Conservation (phyloP, 139 green algal species). For the Coelastrella sp. region DNA sequence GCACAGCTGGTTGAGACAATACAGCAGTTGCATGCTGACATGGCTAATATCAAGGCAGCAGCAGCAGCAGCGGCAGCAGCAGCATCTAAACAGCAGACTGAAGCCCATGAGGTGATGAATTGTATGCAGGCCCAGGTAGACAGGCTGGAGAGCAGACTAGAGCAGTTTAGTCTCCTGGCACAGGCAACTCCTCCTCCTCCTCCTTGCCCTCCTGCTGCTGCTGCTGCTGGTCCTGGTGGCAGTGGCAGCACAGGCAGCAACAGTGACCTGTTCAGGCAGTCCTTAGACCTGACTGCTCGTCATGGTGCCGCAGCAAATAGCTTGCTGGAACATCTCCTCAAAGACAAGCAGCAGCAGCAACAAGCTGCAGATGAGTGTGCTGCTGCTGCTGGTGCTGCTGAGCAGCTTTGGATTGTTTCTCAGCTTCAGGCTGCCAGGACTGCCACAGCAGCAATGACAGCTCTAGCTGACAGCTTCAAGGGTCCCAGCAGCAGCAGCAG, state of each 20-base stretch:
- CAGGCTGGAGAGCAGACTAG: not conserved
- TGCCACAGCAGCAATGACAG: conserved; percentile 13
- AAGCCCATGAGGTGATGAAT: not conserved
- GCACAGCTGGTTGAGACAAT: conserved; percentile 30
- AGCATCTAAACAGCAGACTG: not conserved
- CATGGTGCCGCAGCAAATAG: not conserved
- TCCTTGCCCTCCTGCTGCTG: not conserved
- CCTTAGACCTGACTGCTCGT: not conserved
- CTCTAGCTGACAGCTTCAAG: conserved; percentile 24
- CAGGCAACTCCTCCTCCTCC: too few species aligned
- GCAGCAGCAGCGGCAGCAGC: not conserved
- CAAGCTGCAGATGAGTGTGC: not conserved
- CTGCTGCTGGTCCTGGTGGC: not conserved
- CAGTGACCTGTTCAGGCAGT: not conserved
- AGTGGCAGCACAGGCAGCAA: conserved; percentile 1
- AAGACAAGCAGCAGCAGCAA: not conserved
- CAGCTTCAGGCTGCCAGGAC: conserved; percentile 33
- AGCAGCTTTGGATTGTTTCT: not conserved
- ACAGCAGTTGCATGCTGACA: not conserved
- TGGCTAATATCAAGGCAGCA: not conserved
- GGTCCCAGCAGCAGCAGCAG: not conserved
- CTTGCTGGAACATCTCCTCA: not conserved
- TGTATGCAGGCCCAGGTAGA: conserved; percentile 14
- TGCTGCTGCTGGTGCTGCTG: not conserved
- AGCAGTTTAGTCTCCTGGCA: not conserved